Evolutionary conservation across 2,329 filamentous ascomycete species (phyloP), one percentile per base, ranked within the genome.

Genomic region (Claviceps paspali): DNA sequence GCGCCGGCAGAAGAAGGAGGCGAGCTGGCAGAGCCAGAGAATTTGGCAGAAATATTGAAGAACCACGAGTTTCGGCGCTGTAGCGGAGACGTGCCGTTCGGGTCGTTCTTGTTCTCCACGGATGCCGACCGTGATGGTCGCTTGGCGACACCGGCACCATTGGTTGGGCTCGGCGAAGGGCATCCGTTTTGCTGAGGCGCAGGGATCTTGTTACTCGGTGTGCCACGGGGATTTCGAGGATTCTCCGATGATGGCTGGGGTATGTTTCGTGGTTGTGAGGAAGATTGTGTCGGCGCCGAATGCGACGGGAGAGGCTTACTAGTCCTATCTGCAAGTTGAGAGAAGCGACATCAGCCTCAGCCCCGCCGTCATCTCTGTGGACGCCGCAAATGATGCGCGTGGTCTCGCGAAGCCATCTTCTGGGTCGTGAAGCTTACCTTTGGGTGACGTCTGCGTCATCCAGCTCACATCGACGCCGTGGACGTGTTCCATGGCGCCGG

Each of bases 11-110:
- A 18, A 26, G 14, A 15, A 33, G 31, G 43, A 19, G 52, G 45
- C n/a, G 49, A 54, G 43, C 44, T 54, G 44, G 68, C 56, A 14
- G 64, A 63, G 21, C 75, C 76, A 3, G 82, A 86, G 62, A 96
- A 94, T 55, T 93, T 95, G 46, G 84, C 88, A 45, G 85, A 92
- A 47, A 96, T 76, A 52, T 77, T 94, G 39, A 83, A 84, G 51
- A 96, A 87, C 91, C 91, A 98, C 11, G 87, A 94, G 43, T 77
- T 79, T 45, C 85, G 72, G 37, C 74, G 67, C 32, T 65, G 66
- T 33, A 64, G 61, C 6, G 62, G 56, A 2, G 63, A 57, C 27
- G 59, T 51, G 39, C 52, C 47, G 38, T 47, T 45, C 37, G 47
- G 42, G 17, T 44, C 41, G 26, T 29, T 41, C 28, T 49, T 48